A percentile compares a stretch with the other conserved stretches of the same genome.
Conservation (phyloP, 495 filamentous ascomycete species). For the Aspergillus coremiiformis region DNA sequence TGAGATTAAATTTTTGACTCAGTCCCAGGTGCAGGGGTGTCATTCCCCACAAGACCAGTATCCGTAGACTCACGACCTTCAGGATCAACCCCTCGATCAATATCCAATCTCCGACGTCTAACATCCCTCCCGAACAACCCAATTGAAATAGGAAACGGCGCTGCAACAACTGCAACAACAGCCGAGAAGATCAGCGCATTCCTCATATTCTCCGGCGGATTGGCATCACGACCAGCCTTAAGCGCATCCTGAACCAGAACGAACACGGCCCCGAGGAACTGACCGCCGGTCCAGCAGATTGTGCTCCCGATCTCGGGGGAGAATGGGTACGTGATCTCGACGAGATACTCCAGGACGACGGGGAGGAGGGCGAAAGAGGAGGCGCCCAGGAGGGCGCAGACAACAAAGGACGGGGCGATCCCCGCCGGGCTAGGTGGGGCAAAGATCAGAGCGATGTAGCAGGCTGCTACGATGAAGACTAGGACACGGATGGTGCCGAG, state of each 20-base stretch:
- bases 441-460: constrained; percentile 74
- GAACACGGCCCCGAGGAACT: constrained; percentile 67
- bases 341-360: constrained; percentile 76
- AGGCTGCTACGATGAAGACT: constrained; percentile 65
- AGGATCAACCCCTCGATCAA: constrained; percentile 39
- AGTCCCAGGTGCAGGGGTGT: not conserved
- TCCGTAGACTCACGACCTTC: constrained; percentile 6
- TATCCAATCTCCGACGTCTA: constrained; percentile 48
- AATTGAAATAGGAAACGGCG: constrained; percentile 59
- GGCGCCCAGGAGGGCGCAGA: constrained; percentile 65
- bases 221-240: constrained; percentile 48
- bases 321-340: constrained; percentile 79
- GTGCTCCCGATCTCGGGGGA: constrained; percentile 80
- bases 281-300: constrained; percentile 74
- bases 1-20: not conserved
- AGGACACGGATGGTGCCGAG: constrained; percentile 65
- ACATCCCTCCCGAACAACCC: constrained; percentile 56
- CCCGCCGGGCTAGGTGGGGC: constrained; percentile 63
- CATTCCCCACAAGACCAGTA: not conserved
- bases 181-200: constrained; percentile 71
- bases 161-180: constrained; percentile 55
- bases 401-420: constrained; percentile 59
- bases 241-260: constrained; percentile 75
- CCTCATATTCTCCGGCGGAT: constrained; percentile 63
- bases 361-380: constrained; percentile 75